Conservation (phyloP, 2,329 filamentous ascomycete species). For the Didymella keratinophila region DNA sequence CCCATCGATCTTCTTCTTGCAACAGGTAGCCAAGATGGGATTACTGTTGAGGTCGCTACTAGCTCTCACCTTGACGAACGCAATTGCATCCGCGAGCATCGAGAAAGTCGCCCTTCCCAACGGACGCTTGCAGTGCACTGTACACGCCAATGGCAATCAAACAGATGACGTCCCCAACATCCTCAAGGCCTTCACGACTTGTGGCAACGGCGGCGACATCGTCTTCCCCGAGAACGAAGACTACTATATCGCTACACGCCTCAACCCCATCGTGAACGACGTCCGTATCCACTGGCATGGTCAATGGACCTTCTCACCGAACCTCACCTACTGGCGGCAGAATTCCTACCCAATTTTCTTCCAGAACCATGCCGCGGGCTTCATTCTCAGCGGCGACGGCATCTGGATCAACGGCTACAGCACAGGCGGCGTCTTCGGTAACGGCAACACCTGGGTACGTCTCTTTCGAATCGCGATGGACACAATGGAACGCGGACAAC, state of each 20-base stretch:
- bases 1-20: not conserved
- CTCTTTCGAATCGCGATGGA: too few relatives aligned
- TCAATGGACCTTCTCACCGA: constrained; percentile 10
- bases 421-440: constrained; percentile 8
- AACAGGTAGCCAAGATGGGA: not conserved
- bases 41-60: not conserved
- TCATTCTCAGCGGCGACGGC: constrained; percentile 5
- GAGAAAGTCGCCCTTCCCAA: not conserved
- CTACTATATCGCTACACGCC: constrained; percentile 8
- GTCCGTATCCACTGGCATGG: constrained; percentile 12
- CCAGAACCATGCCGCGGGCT: constrained; percentile 12
- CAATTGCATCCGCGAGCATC: not conserved
- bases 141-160: constrained; percentile 4
- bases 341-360: constrained; percentile 11
- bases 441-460: constrained; percentile 6
- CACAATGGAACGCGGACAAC: too few relatives aligned
- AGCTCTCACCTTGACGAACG: not conserved
- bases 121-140: constrained; percentile 6
- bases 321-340: constrained; percentile 3
- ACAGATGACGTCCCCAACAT: constrained; percentile 5
- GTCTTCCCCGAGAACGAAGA: constrained; percentile 6
- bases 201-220: constrained; percentile 7
- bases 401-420: constrained; percentile 12
- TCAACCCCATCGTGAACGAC: constrained; percentile 6
- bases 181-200: not conserved